Evolutionary conservation across 225 moss, liverwort and hornwort genomes (phyloP).

Genomic region (Takakia lepidozioides): DNA sequence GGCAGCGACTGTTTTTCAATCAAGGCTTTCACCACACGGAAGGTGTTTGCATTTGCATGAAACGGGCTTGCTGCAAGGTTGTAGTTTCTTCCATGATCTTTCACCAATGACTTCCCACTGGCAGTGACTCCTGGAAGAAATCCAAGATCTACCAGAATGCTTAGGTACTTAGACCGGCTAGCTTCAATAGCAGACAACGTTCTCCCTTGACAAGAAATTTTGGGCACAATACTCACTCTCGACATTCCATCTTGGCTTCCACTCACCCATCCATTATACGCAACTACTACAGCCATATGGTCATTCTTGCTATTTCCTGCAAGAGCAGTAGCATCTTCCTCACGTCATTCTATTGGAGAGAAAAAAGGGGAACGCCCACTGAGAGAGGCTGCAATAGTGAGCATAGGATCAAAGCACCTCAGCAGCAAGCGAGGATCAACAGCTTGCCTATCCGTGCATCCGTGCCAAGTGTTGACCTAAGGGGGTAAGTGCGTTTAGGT

Average conservation of each 20-base stretch:
- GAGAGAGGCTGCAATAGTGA: constrained; percentile 66
- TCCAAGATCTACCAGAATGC: constrained; percentile 59
- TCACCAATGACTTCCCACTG: no score
- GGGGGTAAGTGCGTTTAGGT: constrained; percentile 67
- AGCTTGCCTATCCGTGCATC: constrained; percentile 74
- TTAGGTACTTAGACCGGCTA: constrained; percentile 55
- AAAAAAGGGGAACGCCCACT: constrained; percentile 73
- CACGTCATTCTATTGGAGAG: constrained; percentile 56
- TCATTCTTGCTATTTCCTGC: constrained; percentile 71
- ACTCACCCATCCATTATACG: constrained; percentile 58
- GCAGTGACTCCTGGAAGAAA: constrained; percentile 28
- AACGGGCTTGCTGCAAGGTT: constrained; percentile 11
- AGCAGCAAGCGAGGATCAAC: constrained; percentile 76
- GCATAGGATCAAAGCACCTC: constrained; percentile 62
- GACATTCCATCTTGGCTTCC: constrained; percentile 45
- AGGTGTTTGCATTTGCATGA: constrained; percentile 39
- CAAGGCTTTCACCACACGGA: constrained; percentile 69
- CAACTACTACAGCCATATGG: constrained; percentile 58
- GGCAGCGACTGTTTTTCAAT: constrained; percentile 58
- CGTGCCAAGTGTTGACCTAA: constrained; percentile 64
- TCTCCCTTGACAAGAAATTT: constrained; percentile 61
- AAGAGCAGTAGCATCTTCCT: constrained; percentile 61
- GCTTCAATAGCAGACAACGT: constrained; percentile 60
- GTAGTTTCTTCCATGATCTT: no score
- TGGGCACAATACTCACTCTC: constrained; percentile 52